Conservation (phyloP, 2,329 filamentous ascomycete species). For the Epichloe aotearoae region DNA sequence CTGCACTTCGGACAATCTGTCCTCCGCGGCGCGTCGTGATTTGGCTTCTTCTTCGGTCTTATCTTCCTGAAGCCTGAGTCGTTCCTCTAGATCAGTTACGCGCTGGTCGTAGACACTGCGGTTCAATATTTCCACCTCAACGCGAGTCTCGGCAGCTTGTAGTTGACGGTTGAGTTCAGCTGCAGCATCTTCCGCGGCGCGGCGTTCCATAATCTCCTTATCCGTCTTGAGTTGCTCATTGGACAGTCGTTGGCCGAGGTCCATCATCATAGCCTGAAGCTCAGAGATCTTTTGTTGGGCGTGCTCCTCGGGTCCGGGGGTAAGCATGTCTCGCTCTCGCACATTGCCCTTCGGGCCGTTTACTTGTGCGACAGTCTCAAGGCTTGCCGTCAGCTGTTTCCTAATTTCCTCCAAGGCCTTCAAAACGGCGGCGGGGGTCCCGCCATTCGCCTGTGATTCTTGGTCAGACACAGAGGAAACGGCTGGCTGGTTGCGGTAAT, state of each 20-base stretch:
- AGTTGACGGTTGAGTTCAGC: constrained; percentile 42
- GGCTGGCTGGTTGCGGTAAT: constrained; percentile 31
- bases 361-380: constrained; percentile 20
- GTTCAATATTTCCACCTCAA: constrained; percentile 49
- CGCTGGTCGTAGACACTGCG: constrained; percentile 45
- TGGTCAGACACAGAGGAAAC: constrained; percentile 11
- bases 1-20: constrained; percentile 60
- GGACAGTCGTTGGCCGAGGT: constrained; percentile 44
- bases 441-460: constrained; percentile 13
- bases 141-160: constrained; percentile 42
- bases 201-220: constrained; percentile 33
- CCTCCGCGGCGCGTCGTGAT: constrained; percentile 53
- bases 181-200: constrained; percentile 38
- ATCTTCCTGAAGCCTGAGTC: constrained; percentile 49
- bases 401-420: constrained; percentile 55
- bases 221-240: constrained; percentile 34
- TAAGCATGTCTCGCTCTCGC: constrained; percentile 33
- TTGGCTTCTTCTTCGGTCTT: constrained; percentile 51
- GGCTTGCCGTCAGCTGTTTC: constrained; percentile 26
- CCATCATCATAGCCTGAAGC: constrained; percentile 44
- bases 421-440: constrained; percentile 40
- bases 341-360: constrained; percentile 36
- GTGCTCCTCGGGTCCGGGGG: constrained; percentile 36
- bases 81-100: constrained; percentile 55
- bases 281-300: constrained; percentile 41